phyloP scores from a whole-genome alignment of 495 filamentous ascomycete species.

The Xylaria palmicola region DNA sequence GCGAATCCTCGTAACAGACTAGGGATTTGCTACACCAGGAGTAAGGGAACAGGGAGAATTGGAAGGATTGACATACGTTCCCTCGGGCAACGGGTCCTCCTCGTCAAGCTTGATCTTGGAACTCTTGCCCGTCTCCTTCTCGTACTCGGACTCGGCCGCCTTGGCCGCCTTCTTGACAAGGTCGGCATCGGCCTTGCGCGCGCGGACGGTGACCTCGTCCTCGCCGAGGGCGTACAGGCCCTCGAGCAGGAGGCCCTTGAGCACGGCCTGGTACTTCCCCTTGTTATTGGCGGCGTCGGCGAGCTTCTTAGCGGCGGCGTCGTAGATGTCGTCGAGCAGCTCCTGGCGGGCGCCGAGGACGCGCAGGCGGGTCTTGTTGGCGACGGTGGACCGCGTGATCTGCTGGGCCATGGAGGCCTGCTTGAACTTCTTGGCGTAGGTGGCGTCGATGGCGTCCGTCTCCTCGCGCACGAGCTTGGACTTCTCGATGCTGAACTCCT shows the following conservation, averaged over 20 bases:
- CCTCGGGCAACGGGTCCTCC: constrained; percentile 74
- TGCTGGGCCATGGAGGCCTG: constrained; percentile 95
- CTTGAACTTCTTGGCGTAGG: constrained; percentile 98
- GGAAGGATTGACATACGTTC: constrained; percentile 63
- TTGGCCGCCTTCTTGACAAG: constrained; percentile 71
- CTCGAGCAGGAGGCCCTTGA: constrained; percentile 83
- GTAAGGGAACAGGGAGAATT: not conserved
- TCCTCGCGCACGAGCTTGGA: constrained; percentile 96
- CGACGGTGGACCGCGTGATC: constrained; percentile 88
- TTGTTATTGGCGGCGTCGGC: constrained; percentile 63
- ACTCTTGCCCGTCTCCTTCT: constrained; percentile 66
- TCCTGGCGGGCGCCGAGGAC: constrained; percentile 84
- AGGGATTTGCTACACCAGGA: not conserved
- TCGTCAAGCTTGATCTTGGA: constrained; percentile 68
- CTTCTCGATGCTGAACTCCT: constrained; percentile 98
- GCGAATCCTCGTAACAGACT: not conserved
- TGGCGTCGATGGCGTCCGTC: constrained; percentile 83
- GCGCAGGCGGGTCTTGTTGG: constrained; percentile 91
- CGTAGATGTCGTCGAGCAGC: constrained; percentile 89
- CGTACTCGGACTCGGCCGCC: constrained; percentile 75
- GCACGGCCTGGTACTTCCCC: constrained; percentile 66
- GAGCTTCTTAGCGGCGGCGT: constrained; percentile 68
- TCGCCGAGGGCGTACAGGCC: constrained; percentile 86
- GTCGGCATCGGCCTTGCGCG: constrained; percentile 75
- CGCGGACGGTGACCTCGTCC: constrained; percentile 66